Evolutionary conservation across 768 basidiomycete genomes (phyloP), one percentile per base, ranked within the genome.

Genomic region (Mycena alexandri): DNA sequence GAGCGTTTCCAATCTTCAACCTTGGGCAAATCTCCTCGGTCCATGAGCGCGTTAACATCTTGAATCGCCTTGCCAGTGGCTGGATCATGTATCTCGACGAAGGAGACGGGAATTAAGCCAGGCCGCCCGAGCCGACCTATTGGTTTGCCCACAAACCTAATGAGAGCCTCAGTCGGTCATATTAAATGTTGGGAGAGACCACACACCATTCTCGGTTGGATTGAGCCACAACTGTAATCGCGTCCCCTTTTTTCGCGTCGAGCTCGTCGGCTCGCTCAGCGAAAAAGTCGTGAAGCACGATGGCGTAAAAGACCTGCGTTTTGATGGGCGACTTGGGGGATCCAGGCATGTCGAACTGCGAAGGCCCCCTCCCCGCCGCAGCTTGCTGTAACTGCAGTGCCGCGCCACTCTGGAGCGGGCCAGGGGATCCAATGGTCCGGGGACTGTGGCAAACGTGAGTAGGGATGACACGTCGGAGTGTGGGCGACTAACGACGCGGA

Each of bases 141-240:
- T 14, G 97, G 95, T 29, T 29, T 29, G 29, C 29, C 29, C 29
- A 29, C 29, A 29, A 29, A 29, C 29, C 29, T 29, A 29, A 29
- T 29, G 29, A 29, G 29, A 29, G 29, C 29, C 29, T 29, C 29
- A 29, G 29, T 29, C 29, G 29, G 29, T 29, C 3, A 29, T 29
- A 29, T 29, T 29, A 29, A 29, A 14, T 38, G 38, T 80, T 99
- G 29, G 98, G 29, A 29, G 29, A 29, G 6, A 29, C 98, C 53
- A 99, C 98, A 78, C 98, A 99, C 98, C 98, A 99, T 78, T 99
- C 98, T 70, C 95, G 94, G 76, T 99, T 99, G n/a, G 96, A 98
- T 78, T 99, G 98, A 0, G 98, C 98, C 63, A 99, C 98, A 67
- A 99, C 95, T 19, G 96, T 93, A 76, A 99, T 94, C 10, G 94